These are phyloP conservation scores for Pseudopediastrum boryanum DNA, from an alignment of 139 green algal species.

Conservation along the genomic window DNA sequence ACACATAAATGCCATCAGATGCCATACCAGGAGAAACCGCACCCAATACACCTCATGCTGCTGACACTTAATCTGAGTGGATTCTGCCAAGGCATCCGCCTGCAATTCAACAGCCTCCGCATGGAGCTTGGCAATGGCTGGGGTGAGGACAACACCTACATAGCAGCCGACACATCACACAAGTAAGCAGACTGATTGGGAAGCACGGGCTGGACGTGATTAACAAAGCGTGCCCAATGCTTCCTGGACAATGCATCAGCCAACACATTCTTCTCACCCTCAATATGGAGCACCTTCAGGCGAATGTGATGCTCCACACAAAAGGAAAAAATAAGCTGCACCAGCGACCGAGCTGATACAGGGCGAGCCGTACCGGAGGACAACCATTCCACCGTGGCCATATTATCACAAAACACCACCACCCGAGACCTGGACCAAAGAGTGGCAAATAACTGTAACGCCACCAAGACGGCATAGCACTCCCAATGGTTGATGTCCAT, in stretches of 20 bases:
- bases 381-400: background rate
- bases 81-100: background rate
- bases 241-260: background rate
- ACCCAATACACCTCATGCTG: constrained; percentile 4
- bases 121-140: background rate
- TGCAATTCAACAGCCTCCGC: background rate
- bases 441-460: background rate
- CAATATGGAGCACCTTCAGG: background rate
- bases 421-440: background rate
- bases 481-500: background rate
- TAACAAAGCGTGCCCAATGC: background rate
- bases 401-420: background rate
- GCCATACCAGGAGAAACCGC: background rate
- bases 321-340: background rate
- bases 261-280: background rate
- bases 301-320: background rate
- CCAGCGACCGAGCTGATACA: background rate
- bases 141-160: background rate
- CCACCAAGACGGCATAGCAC: background rate
- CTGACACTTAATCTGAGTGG: background rate
- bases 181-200: background rate
- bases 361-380: background rate
- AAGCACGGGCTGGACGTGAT: background rate
- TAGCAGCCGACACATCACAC: background rate
- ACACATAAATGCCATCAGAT: background rate